These are phyloP conservation scores for Lactarius tabidus DNA, from an alignment of 768 basidiomycete species.

Conservation along the genomic window DNA sequence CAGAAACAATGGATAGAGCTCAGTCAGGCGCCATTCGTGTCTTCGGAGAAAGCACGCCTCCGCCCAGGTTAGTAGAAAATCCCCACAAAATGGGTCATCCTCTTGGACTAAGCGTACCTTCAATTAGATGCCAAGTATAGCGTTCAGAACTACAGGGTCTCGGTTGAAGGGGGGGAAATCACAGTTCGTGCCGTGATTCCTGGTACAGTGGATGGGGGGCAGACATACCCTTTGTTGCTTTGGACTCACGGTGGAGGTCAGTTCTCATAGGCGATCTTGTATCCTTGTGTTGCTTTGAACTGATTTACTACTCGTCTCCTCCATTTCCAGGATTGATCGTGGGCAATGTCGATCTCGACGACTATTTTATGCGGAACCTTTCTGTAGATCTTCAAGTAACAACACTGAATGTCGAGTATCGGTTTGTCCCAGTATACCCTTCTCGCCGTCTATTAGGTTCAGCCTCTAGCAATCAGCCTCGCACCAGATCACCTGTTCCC, in stretches of 20 bases:
- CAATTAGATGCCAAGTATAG: conserved; percentile 10
- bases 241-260: conserved; percentile 15
- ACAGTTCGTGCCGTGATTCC: conserved; percentile 2
- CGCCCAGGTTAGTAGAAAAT: background rate
- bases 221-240: background rate
- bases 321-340: background rate
- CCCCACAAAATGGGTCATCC: background rate
- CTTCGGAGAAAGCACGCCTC: background rate
- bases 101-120: too few species aligned
- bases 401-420: conserved; percentile 22
- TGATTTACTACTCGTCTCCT: background rate
- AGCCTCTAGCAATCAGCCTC: background rate
- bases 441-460: background rate
- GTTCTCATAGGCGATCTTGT: background rate
- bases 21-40: background rate
- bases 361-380: conserved; percentile 18
- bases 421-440: background rate
- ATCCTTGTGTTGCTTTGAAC: background rate
- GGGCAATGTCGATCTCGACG: conserved; percentile 25
- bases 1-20: background rate
- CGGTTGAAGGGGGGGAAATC: conserved; percentile 10
- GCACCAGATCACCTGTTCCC: conserved; percentile 28
- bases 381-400: conserved; percentile 19
- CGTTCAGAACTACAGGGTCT: conserved; percentile 8
- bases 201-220: background rate